Percentiles rank a stretch among this genome's conserved stretches.
Evolutionary conservation across 139 green algal species (phyloP).

Genomic region (Micractinium conductrix): DNA sequence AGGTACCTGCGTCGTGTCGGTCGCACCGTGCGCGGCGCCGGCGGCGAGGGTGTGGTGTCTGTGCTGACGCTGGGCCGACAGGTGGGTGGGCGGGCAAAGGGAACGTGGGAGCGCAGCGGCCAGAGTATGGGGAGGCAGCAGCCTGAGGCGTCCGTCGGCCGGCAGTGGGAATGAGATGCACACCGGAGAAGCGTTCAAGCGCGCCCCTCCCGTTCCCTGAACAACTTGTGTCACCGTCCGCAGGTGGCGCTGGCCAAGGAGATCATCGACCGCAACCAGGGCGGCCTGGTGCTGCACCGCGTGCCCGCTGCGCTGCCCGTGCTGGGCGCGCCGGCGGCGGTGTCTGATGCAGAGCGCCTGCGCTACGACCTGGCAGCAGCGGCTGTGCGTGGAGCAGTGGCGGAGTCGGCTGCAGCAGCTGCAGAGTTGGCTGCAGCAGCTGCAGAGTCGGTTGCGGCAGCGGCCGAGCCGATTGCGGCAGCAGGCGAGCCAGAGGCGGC

Average conservation of each 20-base stretch:
- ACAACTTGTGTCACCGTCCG: too few species aligned
- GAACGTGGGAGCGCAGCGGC: too few species aligned
- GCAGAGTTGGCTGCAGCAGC: not conserved
- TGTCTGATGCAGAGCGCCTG: not conserved
- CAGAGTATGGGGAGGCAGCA: too few species aligned
- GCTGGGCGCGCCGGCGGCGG: not conserved
- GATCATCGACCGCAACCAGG: conserved; percentile 74
- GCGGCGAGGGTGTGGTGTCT: conserved; percentile 76
- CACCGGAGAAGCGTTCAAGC: too few species aligned
- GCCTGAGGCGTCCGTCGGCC: too few species aligned
- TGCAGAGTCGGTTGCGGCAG: too few species aligned
- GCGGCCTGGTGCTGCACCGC: conserved; percentile 74
- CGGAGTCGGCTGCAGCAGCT: not conserved
- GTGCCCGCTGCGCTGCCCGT: conserved; percentile 57
- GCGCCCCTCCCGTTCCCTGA: too few species aligned
- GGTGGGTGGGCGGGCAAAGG: too few species aligned
- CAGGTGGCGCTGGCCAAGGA: conserved; percentile 76
- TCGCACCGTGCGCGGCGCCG: conserved; percentile 84
- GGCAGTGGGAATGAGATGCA: too few species aligned
- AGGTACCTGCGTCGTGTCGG: conserved; percentile 94
- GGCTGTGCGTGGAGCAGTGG: not conserved
- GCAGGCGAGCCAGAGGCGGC: too few species aligned
- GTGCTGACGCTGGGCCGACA: conserved; percentile 88
- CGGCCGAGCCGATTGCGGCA: too few species aligned
- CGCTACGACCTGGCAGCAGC: not conserved